Evolutionary conservation across 345 rosid species (phyloP).

Genomic region (Populus ilicifolia): DNA sequence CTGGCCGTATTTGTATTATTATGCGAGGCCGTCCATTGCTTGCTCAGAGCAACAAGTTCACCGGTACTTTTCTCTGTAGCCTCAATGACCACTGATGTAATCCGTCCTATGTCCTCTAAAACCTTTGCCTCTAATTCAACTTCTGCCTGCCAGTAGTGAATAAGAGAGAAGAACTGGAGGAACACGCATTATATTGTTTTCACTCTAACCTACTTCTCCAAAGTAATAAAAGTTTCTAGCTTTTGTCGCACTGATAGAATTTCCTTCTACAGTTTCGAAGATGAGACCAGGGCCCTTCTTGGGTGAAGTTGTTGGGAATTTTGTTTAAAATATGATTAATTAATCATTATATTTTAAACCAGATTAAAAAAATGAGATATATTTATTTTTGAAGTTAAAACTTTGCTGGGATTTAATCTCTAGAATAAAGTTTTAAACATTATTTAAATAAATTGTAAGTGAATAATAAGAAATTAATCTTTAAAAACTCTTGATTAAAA

Average conservation of each 20-base stretch:
- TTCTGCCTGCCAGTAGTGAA: conserved; percentile 43
- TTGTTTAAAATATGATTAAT: too few relatives aligned
- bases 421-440: too few relatives aligned
- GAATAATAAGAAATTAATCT: too few relatives aligned
- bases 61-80: conserved; percentile 36
- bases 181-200: background rate
- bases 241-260: background rate
- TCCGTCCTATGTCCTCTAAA: conserved; percentile 38
- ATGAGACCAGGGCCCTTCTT: background rate
- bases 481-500: too few relatives aligned
- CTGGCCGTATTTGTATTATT: conserved; percentile 15
- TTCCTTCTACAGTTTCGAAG: background rate
- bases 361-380: too few relatives aligned
- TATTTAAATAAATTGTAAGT: too few relatives aligned
- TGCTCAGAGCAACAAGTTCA: conserved; percentile 51
- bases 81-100: conserved; percentile 41
- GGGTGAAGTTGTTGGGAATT: background rate
- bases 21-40: conserved; percentile 51
- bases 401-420: too few relatives aligned
- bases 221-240: background rate
- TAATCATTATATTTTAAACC: too few relatives aligned
- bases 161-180: background rate
- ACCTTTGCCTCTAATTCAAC: conserved; percentile 60
- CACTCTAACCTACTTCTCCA: background rate
- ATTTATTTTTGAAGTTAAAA: too few relatives aligned